Evolutionary conservation across 2,329 filamentous ascomycete genomes (phyloP), one percentile per base, ranked within the genome.

Genomic region (Exophiala spinifera): DNA sequence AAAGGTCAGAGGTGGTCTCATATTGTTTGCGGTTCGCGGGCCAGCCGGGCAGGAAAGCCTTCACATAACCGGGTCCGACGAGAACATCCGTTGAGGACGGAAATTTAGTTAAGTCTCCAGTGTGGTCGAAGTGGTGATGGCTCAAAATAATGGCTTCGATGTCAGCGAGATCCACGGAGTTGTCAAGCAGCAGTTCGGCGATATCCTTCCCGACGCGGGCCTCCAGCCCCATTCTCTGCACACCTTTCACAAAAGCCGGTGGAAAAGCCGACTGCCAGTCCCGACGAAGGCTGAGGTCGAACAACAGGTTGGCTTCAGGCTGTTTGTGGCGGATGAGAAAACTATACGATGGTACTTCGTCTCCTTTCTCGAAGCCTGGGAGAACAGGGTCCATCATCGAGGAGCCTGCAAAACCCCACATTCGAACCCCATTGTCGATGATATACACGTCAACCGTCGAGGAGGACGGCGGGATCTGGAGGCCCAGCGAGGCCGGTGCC

Each of bases 101-200:
- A 42, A 82, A 82, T 0, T 64, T 67, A 0, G 72, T 72, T 0
- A 74, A 69, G 51, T 81, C 75, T 0, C 80, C 81, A 7, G 73
- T 75, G 53, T 83, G 80, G 61, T 83, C 59, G 46, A 56, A 59
- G 43, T 61, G 59, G 25, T 64, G 61, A 48, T 69, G 68, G 56
- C 51, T 60, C 46, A 48, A 60, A 31, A 62, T 60, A n/a, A 62
- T 36, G 14, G 49, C 43, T 17, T 57, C 46, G 19, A 63, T 56
- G 14, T 49, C 55, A 23, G 13, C 48, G n/a, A 14, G 25, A 19
- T 21, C 44, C 4, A 53, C 49, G 7, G 52, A 43, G 21, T 53
- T 28, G 25, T 63, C 59, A 14, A 48, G 11, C 46, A 64, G 46
- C 4, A 63, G 55, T 2, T 60, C 49, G 1, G 47, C 42, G 23